Conservation (phyloP, 305 asterid species). For the Fraxinus baroniana region DNA sequence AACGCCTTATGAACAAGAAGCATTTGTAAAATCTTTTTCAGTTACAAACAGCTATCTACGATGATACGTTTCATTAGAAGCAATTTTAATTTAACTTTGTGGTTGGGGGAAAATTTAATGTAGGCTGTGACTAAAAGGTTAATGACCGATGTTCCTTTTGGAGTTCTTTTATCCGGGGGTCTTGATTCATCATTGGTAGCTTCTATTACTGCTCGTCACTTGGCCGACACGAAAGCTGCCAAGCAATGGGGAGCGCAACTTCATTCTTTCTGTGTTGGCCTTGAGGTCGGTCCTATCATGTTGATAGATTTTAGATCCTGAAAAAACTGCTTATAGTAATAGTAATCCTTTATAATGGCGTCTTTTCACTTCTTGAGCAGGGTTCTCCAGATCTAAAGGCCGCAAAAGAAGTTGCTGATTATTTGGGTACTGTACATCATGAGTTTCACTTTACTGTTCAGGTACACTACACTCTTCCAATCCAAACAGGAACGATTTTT, state of each 20-base stretch:
- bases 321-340: background rate
- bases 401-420: constrained; percentile 89
- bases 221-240: constrained; percentile 79
- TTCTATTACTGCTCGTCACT: constrained; percentile 78
- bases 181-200: constrained; percentile 97
- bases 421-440: constrained; percentile 91
- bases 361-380: constrained; percentile 31
- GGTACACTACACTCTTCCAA: constrained; percentile 31
- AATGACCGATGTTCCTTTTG: constrained; percentile 97
- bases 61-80: background rate
- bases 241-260: constrained; percentile 94
- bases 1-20: background rate
- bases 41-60: background rate
- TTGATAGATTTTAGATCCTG: background rate
- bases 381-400: constrained; percentile 98
- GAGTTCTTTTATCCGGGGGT: constrained; percentile 94
- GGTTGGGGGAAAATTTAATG: constrained; percentile 21
- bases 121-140: constrained; percentile 93
- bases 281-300: constrained; percentile 53
- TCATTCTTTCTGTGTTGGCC: constrained; percentile 97
- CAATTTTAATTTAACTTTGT: background rate
- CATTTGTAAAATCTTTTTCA: background rate
- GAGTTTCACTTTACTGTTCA: constrained; percentile 93
- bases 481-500: background rate
- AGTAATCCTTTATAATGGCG: background rate